Evolutionary conservation across 2,329 filamentous ascomycete species (phyloP).

Genomic region (Ophiostoma perfectum): DNA sequence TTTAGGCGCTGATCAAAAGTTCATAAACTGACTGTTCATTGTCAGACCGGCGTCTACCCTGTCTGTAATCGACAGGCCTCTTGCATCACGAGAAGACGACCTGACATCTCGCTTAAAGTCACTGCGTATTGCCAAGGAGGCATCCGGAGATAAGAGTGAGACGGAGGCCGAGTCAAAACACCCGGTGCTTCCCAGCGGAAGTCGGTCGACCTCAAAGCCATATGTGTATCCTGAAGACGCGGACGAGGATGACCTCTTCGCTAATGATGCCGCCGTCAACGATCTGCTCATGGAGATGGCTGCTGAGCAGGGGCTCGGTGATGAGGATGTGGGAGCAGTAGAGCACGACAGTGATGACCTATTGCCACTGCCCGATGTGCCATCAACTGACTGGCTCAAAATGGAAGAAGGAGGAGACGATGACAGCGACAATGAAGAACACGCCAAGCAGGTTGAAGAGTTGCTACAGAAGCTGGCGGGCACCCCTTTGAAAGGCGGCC

Average conservation of each 20-base stretch:
- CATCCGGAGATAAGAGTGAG: background rate
- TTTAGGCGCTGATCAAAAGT: background rate
- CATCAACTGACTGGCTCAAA: constrained; percentile 31
- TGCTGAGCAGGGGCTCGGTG: constrained; percentile 22
- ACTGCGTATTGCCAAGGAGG: constrained; percentile 39
- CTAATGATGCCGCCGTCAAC: constrained; percentile 49
- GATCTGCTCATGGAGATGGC: constrained; percentile 45
- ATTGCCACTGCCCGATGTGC: constrained; percentile 45
- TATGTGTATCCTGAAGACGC: constrained; percentile 31
- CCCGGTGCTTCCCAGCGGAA: background rate
- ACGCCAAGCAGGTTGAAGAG: constrained; percentile 33
- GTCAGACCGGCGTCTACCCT: background rate
- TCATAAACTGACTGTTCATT: background rate
- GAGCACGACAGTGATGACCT: constrained; percentile 36
- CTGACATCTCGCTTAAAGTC: constrained; percentile 49
- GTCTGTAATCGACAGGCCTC: constrained; percentile 16
- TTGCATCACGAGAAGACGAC: constrained; percentile 45
- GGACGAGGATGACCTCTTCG: constrained; percentile 37
- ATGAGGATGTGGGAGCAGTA: constrained; percentile 23
- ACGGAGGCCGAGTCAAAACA: background rate
- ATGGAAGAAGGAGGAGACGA: constrained; percentile 24
- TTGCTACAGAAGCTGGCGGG: constrained; percentile 34
- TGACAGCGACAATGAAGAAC: constrained; percentile 30
- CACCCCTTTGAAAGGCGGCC: constrained; percentile 8
- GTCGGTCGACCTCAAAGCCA: too few species aligned